Conservation (phyloP, 2,329 filamentous ascomycete species). For the Lachnellula hyalina region DNA sequence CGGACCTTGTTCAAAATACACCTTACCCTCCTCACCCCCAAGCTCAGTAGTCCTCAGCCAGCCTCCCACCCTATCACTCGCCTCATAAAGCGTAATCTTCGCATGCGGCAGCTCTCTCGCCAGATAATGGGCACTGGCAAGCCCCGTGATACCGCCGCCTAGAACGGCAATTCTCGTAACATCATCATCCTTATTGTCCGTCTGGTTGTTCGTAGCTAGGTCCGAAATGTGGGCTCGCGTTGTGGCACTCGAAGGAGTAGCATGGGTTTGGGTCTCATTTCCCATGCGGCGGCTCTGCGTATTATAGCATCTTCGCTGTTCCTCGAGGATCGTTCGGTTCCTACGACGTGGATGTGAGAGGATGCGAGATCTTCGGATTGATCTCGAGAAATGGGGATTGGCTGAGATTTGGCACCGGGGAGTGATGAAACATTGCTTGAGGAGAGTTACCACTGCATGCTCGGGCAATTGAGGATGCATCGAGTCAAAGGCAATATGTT, state of each 20-base stretch:
- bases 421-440: constrained; percentile 22
- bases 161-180: constrained; percentile 54
- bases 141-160: constrained; percentile 78
- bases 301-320: constrained; percentile 2
- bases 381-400: background rate
- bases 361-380: background rate
- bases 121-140: constrained; percentile 74
- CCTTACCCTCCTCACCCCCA: constrained; percentile 51
- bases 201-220: background rate
- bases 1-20: constrained; percentile 81
- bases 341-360: background rate
- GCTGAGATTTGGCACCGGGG: constrained; percentile 16
- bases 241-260: background rate
- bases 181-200: background rate
- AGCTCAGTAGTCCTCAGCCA: constrained; percentile 71
- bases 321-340: constrained; percentile 7
- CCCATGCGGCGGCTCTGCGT: background rate
- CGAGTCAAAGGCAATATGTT: constrained; percentile 5
- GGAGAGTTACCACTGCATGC: constrained; percentile 23
- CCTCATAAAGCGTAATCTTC: constrained; percentile 79
- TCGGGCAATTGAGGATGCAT: constrained; percentile 26
- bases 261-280: background rate
- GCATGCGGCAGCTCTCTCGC: constrained; percentile 60
- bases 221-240: background rate
- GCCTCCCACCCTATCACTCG: constrained; percentile 64